Conservation (phyloP, 225 moss, liverwort and hornwort species). For the Marchantia paleacea region DNA sequence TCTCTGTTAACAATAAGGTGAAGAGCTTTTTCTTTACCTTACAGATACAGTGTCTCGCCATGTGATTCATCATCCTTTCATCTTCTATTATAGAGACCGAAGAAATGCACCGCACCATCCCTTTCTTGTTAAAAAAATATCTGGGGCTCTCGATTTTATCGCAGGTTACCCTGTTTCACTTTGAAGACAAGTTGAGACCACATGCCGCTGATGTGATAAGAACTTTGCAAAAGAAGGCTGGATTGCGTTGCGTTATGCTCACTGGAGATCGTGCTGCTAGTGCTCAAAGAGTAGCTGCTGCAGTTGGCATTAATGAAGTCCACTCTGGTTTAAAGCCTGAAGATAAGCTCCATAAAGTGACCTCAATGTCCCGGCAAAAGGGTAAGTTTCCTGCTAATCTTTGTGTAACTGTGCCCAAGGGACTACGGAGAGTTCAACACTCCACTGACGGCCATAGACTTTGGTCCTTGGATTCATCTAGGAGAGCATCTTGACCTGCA, state of each 20-base stretch:
- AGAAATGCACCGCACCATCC: neutral
- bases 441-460: too few species aligned
- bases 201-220: slow-evolving; percentile 72
- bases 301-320: slow-evolving; percentile 82
- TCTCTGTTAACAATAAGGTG: slow-evolving; percentile 90
- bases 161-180: slow-evolving; percentile 90
- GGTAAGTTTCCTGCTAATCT: slow-evolving; percentile 27
- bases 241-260: slow-evolving; percentile 78
- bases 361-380: slow-evolving; percentile 58
- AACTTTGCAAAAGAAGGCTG: slow-evolving; percentile 58
- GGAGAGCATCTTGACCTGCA: too few species aligned
- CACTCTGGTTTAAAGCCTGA: slow-evolving; percentile 84
- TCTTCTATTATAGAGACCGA: neutral
- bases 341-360: slow-evolving; percentile 85
- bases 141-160: neutral
- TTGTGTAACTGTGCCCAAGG: neutral
- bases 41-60: neutral
- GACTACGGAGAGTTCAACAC: too few species aligned
- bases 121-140: too few species aligned
- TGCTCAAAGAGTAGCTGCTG: slow-evolving; percentile 74
- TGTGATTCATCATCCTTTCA: too few species aligned
- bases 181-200: slow-evolving; percentile 86
- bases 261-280: slow-evolving; percentile 90
- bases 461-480: too few species aligned
- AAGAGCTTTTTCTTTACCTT: neutral